Evolutionary conservation across 495 filamentous ascomycete species (phyloP), one percentile per base, ranked within the genome.

Genomic region (Cenococcum geophilum): DNA sequence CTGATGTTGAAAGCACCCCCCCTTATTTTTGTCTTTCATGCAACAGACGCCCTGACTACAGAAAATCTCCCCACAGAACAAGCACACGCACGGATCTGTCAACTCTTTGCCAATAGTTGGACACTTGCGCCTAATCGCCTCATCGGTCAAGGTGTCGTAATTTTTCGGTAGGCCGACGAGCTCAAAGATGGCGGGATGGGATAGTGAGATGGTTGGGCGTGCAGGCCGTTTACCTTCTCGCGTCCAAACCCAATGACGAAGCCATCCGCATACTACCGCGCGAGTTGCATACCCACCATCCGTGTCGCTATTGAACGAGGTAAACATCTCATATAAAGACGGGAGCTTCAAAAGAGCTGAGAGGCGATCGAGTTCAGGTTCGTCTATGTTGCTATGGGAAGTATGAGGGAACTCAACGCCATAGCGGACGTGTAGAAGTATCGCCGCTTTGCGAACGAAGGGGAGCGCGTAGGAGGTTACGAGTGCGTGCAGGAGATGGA

Each of bases 11-110:
- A 91, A 89, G 63, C 88, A 92, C 16, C 93, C 95, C 53, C 95
- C 93, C 61, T 86, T 77, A 60, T 82, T 78, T 53, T 83, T 80
- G 61, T 83, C 78, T 62, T 83, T 85, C 70, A 85, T 82, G 72
- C 93, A 99, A 75, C 93, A 99, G 27, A 91, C 85, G 25, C 87
- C 89, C 75, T 99, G 93, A 18, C 88, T 88, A 76, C 93, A 99
- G 73, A 96, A 92, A 35, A 99, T 87, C 9, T 92, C 92, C 5
- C 92, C 93, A 68, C 93, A 99, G 76, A 96, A 93, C 14, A 99
- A 80, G 69, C 93, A 99, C 47, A 99, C 82, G 61, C 82, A 86
- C 0, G 93, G 90, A 72, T 99, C 95, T 10, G 83, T 85, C 25
- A 97, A 73, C 60, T 96, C 91, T 72, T 92, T 93, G 57, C 91